Evolutionary conservation across 2,329 filamentous ascomycete species (phyloP).

Genomic region (Alternaria angustiovoidea): DNA sequence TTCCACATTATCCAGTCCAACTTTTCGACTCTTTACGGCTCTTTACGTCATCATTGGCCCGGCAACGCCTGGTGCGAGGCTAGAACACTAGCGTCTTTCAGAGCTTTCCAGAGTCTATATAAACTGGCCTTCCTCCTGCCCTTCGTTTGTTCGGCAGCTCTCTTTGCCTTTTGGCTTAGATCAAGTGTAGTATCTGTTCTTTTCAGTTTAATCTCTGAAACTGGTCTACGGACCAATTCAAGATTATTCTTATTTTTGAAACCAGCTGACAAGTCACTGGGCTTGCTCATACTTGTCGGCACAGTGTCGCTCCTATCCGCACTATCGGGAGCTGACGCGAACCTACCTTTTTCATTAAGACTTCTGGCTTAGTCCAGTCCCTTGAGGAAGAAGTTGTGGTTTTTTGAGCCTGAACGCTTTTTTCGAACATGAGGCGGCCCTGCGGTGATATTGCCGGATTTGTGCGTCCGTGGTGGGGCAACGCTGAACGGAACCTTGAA

Average conservation of each 20-base stretch:
- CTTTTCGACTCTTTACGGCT: neutral
- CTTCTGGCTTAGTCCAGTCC: conserved; percentile 6
- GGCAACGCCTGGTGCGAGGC: neutral
- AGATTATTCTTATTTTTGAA: conserved; percentile 13
- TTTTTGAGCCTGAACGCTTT: too few species aligned
- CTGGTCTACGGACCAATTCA: conserved; percentile 7
- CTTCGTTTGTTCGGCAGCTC: conserved; percentile 15
- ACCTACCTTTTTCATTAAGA: conserved; percentile 6
- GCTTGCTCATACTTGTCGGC: conserved; percentile 5
- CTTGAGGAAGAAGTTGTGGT: conserved; percentile 35
- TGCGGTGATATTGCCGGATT: too few species aligned
- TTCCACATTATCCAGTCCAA: neutral
- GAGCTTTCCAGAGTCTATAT: conserved; percentile 2
- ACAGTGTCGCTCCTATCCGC: conserved; percentile 6
- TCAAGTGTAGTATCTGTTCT: conserved; percentile 78
- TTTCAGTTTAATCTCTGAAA: conserved; percentile 73
- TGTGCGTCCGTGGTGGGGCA: too few species aligned
- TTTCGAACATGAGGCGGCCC: too few species aligned
- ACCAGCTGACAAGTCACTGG: neutral
- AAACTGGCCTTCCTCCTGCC: conserved; percentile 4
- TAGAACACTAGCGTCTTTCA: neutral
- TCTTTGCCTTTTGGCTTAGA: conserved; percentile 29
- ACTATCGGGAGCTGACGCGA: conserved; percentile 1
- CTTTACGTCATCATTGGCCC: conserved; percentile 3
- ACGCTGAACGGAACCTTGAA: too few species aligned